These are phyloP conservation scores for Acmispon strigosus DNA, from an alignment of 306 rosid species.

Conservation along the genomic window DNA sequence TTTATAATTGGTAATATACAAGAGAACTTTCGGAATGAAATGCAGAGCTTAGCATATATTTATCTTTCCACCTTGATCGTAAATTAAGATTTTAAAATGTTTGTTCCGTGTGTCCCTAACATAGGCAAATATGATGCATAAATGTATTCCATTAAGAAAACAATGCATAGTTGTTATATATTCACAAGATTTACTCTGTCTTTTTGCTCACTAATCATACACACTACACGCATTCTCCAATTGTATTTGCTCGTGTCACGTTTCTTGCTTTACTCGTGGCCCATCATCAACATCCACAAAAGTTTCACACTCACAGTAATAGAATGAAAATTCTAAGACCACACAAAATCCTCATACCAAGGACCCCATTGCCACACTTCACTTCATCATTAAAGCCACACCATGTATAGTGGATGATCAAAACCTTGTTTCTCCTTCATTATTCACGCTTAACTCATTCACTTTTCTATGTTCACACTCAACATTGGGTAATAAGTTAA, in stretches of 20 bases:
- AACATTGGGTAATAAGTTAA: no score
- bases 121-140: no score
- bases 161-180: slow-evolving; percentile 20
- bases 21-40: no score
- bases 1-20: no score
- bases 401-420: background rate
- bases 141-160: slow-evolving; percentile 14
- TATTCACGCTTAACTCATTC: background rate
- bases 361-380: slow-evolving; percentile 8
- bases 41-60: no score
- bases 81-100: no score
- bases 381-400: slow-evolving; percentile 12
- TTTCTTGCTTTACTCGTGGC: background rate
- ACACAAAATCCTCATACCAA: background rate
- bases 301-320: background rate
- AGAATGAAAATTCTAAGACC: slow-evolving; percentile 9
- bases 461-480: no score
- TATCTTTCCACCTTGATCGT: no score
- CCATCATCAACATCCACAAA: slow-evolving; percentile 12
- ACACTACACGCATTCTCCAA: slow-evolving; percentile 1
- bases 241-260: slow-evolving; percentile 20
- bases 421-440: background rate
- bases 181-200: slow-evolving; percentile 22
- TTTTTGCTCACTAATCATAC: background rate
- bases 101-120: no score